Evolutionary conservation across 1,139 yeast genomes (phyloP).

Genomic region (Meyerozyma guilliermondii): DNA sequence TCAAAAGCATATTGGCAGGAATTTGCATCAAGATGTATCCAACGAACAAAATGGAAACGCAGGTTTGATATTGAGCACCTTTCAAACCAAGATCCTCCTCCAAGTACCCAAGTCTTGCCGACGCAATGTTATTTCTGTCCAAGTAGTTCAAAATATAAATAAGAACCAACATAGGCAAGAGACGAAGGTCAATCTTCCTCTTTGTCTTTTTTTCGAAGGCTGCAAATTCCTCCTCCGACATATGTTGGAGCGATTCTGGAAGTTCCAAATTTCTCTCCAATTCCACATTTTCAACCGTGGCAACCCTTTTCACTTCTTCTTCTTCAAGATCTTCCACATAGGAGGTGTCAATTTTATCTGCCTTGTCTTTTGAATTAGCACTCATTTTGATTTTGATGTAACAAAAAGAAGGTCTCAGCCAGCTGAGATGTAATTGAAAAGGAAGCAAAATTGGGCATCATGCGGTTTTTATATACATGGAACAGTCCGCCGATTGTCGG

Average conservation of each 20-base stretch:
- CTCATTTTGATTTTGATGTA: not conserved
- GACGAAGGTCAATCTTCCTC: constrained; percentile 46
- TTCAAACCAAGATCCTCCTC: constrained; percentile 44
- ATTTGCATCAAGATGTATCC: constrained; percentile 60
- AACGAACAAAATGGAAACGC: constrained; percentile 53
- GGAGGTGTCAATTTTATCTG: not conserved
- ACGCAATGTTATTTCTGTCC: constrained; percentile 59
- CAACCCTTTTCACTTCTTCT: not conserved
- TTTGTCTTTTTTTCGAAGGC: constrained; percentile 35
- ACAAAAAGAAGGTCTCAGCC: not conserved
- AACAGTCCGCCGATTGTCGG: not conserved
- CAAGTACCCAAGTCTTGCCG: constrained; percentile 56
- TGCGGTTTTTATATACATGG: not conserved
- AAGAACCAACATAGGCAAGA: constrained; percentile 52
- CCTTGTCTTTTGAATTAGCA: not conserved
- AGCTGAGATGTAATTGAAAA: not conserved
- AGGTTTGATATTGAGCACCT: constrained; percentile 50
- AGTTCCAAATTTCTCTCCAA: constrained; percentile 6
- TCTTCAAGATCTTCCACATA: not conserved
- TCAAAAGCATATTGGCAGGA: constrained; percentile 47
- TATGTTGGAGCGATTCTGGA: constrained; percentile 30
- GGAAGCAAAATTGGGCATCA: not conserved
- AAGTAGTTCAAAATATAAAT: constrained; percentile 50
- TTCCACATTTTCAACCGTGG: not conserved
- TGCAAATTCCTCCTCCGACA: constrained; percentile 32